phyloP scores from a whole-genome alignment of 1,284 basidiomycete genomes.

The Erythrobasidium hasegawianum region DNA sequence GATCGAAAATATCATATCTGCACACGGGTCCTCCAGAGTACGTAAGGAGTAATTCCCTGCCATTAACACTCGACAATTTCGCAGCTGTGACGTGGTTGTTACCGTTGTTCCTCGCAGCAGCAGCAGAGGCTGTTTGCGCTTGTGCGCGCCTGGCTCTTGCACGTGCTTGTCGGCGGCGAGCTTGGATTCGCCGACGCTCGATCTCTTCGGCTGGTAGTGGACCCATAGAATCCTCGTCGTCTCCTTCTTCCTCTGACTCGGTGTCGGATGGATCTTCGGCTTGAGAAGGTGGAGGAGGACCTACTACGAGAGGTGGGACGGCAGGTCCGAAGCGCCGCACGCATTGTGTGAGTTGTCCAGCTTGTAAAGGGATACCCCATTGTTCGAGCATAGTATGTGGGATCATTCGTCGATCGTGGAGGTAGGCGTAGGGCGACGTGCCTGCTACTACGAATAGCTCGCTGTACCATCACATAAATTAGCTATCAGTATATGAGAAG shows the following conservation, averaged over 20 bases:
- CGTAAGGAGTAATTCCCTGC: slow-evolving; percentile 45
- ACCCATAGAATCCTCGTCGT: neutral
- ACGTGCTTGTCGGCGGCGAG: neutral
- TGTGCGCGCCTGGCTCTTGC: neutral
- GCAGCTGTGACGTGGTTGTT: slow-evolving; percentile 46
- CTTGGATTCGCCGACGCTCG: neutral
- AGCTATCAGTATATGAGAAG: too few species aligned
- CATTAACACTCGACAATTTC: slow-evolving; percentile 45
- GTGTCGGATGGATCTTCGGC: slow-evolving; percentile 1
- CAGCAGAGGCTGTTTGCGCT: neutral
- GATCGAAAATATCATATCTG: slow-evolving; percentile 46
- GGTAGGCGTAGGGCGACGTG: slow-evolving; percentile 61
- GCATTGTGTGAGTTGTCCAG: slow-evolving; percentile 63
- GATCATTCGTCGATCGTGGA: slow-evolving; percentile 80
- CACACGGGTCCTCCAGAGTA: slow-evolving; percentile 45
- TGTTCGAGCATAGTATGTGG: slow-evolving; percentile 62
- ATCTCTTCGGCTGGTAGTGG: neutral
- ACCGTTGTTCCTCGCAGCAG: slow-evolving; percentile 5
- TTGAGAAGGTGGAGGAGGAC: neutral
- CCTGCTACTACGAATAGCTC: slow-evolving; percentile 55
- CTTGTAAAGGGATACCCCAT: slow-evolving; percentile 61
- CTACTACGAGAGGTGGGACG: slow-evolving; percentile 14
- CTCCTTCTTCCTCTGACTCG: too few species aligned
- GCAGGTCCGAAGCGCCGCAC: slow-evolving; percentile 74
- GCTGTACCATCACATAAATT: too few species aligned